Evolutionary conservation across 1,284 basidiomycete species (phyloP).

Genomic region (Hemileia vastatrix): DNA sequence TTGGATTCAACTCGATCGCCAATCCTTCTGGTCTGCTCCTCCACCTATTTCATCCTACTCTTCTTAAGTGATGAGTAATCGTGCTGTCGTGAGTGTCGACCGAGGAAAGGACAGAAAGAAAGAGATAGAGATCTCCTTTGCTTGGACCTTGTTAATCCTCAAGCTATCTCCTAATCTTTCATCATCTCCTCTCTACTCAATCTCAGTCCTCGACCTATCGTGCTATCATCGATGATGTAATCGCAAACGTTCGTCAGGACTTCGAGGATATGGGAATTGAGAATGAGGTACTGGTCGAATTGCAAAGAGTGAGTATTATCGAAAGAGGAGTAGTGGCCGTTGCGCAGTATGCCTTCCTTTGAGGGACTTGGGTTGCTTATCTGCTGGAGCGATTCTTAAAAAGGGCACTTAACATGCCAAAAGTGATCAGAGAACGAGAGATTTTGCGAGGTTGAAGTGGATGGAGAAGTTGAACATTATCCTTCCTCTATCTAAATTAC

Average conservation of each 20-base stretch:
- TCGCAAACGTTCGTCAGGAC: slow-evolving; percentile 74
- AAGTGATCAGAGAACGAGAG: too few relatives aligned
- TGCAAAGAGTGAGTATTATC: slow-evolving; percentile 81
- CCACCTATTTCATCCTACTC: slow-evolving; percentile 24
- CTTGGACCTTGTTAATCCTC: too few relatives aligned
- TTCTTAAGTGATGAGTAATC: slow-evolving; percentile 30
- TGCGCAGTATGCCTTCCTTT: too few relatives aligned
- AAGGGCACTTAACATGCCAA: too few relatives aligned
- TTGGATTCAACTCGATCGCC: slow-evolving; percentile 23
- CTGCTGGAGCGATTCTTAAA: not conserved
- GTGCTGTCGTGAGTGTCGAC: slow-evolving; percentile 27
- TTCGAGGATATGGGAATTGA: slow-evolving; percentile 95
- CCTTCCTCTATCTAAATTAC: slow-evolving; percentile 16
- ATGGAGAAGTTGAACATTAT: slow-evolving; percentile 16
- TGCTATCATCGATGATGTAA: slow-evolving; percentile 91
- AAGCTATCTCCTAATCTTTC: too few relatives aligned
- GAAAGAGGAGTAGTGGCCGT: too few relatives aligned
- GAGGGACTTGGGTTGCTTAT: too few relatives aligned
- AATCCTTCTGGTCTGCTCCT: slow-evolving; percentile 29
- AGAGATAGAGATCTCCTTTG: too few relatives aligned
- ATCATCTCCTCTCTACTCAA: not conserved
- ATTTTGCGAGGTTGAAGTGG: slow-evolving; percentile 10
- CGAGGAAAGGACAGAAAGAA: too few relatives aligned
- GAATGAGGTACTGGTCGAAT: slow-evolving; percentile 76
- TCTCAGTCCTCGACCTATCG: slow-evolving; percentile 80